phyloP scores from a whole-genome alignment of 805 yeast species.

The Ogataea henricii region DNA sequence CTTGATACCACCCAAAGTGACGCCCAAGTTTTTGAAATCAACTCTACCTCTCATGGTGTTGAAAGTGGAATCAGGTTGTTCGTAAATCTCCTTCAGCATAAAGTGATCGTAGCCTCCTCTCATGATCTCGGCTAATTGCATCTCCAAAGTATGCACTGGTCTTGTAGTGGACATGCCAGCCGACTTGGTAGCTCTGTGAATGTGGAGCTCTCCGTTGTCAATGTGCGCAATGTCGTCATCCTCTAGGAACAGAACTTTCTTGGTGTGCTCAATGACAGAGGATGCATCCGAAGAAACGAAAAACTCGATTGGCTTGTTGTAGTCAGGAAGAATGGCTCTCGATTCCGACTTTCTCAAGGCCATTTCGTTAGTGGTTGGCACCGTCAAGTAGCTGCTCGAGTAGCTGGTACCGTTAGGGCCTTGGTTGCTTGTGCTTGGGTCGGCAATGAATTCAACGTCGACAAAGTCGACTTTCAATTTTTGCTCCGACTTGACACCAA shows the following conservation, averaged over 20 bases:
- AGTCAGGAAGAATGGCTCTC: conserved; percentile 92
- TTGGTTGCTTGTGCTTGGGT: conserved; percentile 43
- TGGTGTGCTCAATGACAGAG: conserved; percentile 94
- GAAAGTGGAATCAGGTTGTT: conserved; percentile 97
- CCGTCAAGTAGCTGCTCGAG: conserved; percentile 18
- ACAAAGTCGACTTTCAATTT: conserved; percentile 97
- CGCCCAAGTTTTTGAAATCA: conserved; percentile 77
- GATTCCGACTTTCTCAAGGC: conserved; percentile 53
- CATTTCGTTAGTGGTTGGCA: conserved; percentile 23
- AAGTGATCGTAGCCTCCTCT: conserved; percentile 95
- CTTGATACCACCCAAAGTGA: conserved; percentile 88
- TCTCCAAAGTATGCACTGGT: conserved; percentile 93
- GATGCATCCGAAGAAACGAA: conserved; percentile 97
- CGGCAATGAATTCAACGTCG: conserved; percentile 91
- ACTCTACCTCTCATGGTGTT: conserved; percentile 99
- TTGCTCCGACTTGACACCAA: conserved; percentile 95
- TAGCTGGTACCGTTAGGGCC: conserved; percentile 15
- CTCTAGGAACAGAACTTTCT: conserved; percentile 92
- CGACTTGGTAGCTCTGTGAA: conserved; percentile 90
- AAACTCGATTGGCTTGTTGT: conserved; percentile 91
- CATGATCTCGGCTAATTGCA: conserved; percentile 97
- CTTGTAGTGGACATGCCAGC: conserved; percentile 91
- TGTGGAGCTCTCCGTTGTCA: conserved; percentile 96
- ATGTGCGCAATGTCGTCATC: conserved; percentile 99
- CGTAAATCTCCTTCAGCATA: conserved; percentile 98